Evolutionary conservation across 305 asterid species (phyloP), one percentile per base, ranked within the genome.

Genomic region (Fraxinus albicans): DNA sequence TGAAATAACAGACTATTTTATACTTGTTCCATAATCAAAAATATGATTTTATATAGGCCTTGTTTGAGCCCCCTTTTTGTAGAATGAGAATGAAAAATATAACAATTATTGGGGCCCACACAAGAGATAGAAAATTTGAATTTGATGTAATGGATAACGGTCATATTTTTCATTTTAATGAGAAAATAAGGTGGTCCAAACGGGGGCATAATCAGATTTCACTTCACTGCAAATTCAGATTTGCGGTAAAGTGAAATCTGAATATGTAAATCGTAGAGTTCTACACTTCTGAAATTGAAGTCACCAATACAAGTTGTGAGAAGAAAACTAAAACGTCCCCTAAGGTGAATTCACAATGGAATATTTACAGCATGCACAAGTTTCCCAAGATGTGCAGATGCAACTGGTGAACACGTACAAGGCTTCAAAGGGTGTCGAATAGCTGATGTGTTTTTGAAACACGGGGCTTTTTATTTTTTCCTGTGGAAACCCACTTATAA

Each of bases 271-370:
- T 60, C 70, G 19, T n/a, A 40, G 44, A 31, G 33, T 69, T 77
- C 80, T 69, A 36, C 23, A 23, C 69, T 42, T 8, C 7, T 47
- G 77, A 77, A 74, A 75, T 25, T 7, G 50, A 38, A 69, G 67
- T 73, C 50, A 77, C 42, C 25, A 5, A 5, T 36, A 60, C 25
- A 31, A 3, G 69, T 12, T n/a, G n/a, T n/a, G n/a, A n/a, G n/a
- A n/a, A n/a, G n/a, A n/a, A n/a, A n/a, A n/a, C n/a, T n/a, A n/a
- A n/a, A n/a, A n/a, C n/a, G n/a, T n/a, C n/a, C n/a, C n/a, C n/a
- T n/a, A n/a, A n/a, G 99, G 99, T n/a, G 99, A 97, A 90, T 97
- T 97, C 87, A 95, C 99, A 29, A 97, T 95, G 99, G 99, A 97
- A 87, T 97, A 97, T 86, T 83, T 85, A 65, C 94, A 95, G 83